Evolutionary conservation across 192 early-diverging fungal species (phyloP).

Genomic region (Ambispora gerdemannii): DNA sequence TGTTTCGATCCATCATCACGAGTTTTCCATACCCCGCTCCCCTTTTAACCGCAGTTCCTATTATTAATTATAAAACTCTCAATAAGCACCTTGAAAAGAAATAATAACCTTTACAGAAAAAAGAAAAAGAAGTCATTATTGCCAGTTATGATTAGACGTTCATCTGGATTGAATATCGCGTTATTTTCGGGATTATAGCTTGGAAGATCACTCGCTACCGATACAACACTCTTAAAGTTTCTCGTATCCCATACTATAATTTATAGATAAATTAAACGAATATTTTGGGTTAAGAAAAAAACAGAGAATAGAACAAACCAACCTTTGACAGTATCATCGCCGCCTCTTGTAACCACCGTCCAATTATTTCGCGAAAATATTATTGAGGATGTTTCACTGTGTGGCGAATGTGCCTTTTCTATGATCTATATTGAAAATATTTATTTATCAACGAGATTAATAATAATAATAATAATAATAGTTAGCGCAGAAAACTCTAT

Average conservation of each 20-base stretch:
- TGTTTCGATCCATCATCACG: slow-evolving; percentile 62
- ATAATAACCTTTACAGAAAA: too few species aligned
- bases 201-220: slow-evolving; percentile 50
- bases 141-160: slow-evolving; percentile 74
- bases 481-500: too few species aligned
- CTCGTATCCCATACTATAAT: slow-evolving; percentile 83
- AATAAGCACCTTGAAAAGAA: not conserved
- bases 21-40: slow-evolving; percentile 64
- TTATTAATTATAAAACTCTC: not conserved
- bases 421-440: slow-evolving; percentile 45
- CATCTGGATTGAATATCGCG: slow-evolving; percentile 81
- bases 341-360: slow-evolving; percentile 71
- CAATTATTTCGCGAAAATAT: slow-evolving; percentile 64
- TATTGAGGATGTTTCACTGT: slow-evolving; percentile 67
- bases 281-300: slow-evolving; percentile 9
- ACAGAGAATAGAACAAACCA: not conserved
- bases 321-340: slow-evolving; percentile 82
- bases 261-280: not conserved
- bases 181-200: slow-evolving; percentile 72
- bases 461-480: not conserved
- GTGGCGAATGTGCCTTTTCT: slow-evolving; percentile 65
- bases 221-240: slow-evolving; percentile 65
- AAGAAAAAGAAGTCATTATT: too few species aligned
- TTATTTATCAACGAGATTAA: not conserved
- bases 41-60: slow-evolving; percentile 65